Base-by-base conservation (phyloP, 2,329 filamentous ascomycete species). In the Epichloe brachyelytri region DNA sequence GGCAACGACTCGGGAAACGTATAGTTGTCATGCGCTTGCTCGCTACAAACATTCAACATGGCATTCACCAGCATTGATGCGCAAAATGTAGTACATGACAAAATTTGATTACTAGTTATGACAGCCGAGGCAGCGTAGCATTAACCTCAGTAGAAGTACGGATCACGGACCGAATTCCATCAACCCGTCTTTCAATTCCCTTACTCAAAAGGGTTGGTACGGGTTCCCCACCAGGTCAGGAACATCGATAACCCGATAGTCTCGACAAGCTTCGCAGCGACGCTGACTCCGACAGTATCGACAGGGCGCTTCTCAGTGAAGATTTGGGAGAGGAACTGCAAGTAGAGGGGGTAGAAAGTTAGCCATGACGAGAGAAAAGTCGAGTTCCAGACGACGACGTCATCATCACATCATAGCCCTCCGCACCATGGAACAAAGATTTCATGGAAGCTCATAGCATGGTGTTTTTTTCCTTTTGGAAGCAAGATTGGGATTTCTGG, bases 201-300 rank as follows among this genome's bases (percentile, higher is more conserved):
- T 51, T 85, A 90, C 65, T 89, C 82, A 70, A 95, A 94, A 54
- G 88, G 88, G 76, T 89, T 91, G 72, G 88, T 93, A 66, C 86
- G 85, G 64, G 91, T 96, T 64, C 91, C 91, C 91, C 91, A 97
- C 86, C 88, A 97, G 66, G 88, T 95, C 62, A 97, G 77, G 80
- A 97, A 88, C 63, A 95, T 68, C 56, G 86, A 89, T 53, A 97
- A 80, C 57, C 91, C 93, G 54, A 97, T 80, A 3, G 93, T 96
- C 80, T 97, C 93, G 60, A 95, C 80, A 60, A 93, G 73, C 72
- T 93, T 90, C 64, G 87, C 85, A 48, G 93, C 72, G 56, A 86
- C 80, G 65, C 86, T 86, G 58, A 96, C 85, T 60, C 88, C 88
- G 59, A 97, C 82, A 56, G 87, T 91, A 71, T 97, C 91, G 53